These are phyloP conservation scores for Seiridium cupressi DNA, from an alignment of 2,329 filamentous ascomycete genomes.

Conservation along the genomic window DNA sequence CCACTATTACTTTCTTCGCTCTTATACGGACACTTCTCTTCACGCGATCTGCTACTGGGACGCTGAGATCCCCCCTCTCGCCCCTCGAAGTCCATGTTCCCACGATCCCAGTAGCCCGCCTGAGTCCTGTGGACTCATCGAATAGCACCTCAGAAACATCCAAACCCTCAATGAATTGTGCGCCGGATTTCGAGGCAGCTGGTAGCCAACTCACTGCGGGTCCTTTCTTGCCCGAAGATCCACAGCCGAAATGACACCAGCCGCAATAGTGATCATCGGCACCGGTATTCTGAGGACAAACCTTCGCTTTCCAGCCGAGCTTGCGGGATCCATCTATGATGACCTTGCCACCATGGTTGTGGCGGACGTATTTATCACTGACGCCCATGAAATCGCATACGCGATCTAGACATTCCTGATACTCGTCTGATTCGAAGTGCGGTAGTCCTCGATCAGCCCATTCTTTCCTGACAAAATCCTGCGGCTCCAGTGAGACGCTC, in stretches of 20 bases:
- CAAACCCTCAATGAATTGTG: conserved; percentile 82
- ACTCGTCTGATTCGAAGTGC: conserved; percentile 72
- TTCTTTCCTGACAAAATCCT: conserved; percentile 74
- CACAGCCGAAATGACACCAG: conserved; percentile 59
- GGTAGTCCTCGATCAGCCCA: conserved; percentile 70
- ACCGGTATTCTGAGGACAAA: conserved; percentile 78
- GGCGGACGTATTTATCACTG: conserved; percentile 60
- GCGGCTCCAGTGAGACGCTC: conserved; percentile 65
- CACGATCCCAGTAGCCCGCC: conserved; percentile 66
- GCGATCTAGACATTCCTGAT: conserved; percentile 75
- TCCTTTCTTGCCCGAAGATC: conserved; percentile 73
- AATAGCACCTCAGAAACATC: conserved; percentile 70
- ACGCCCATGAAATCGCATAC: conserved; percentile 81
- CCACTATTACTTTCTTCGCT: conserved; percentile 79
- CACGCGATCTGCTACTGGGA: conserved; percentile 42
- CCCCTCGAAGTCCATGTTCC: conserved; percentile 77
- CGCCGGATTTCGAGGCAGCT: conserved; percentile 74
- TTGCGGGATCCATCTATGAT: conserved; percentile 74
- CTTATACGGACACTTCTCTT: conserved; percentile 67
- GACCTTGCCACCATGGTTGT: conserved; percentile 70
- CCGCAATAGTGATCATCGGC: conserved; percentile 74
- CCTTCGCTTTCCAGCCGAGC: conserved; percentile 68
- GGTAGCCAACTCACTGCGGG: conserved; percentile 75
- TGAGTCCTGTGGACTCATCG: conserved; percentile 44
- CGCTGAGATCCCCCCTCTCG: conserved; percentile 54